Conservation (phyloP, 805 yeast genomes). For the Saccharomyces mikatae region DNA sequence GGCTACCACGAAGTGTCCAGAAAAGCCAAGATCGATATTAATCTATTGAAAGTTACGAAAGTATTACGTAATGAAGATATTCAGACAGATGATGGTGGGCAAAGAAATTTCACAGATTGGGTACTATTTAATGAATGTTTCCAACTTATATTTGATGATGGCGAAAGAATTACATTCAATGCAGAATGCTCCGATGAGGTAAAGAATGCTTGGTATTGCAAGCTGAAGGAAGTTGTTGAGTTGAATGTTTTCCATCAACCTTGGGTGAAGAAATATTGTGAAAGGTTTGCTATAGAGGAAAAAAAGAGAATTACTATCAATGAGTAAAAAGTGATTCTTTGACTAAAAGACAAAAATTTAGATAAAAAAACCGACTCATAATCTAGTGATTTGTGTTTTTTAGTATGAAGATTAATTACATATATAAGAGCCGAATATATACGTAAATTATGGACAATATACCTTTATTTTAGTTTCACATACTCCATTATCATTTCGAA, state of each 20-base stretch:
- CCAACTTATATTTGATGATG: conserved; percentile 66
- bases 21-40: conserved; percentile 68
- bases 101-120: conserved; percentile 65
- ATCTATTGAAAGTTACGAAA: conserved; percentile 55
- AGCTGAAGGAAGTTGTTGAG: conserved; percentile 48
- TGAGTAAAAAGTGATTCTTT: not conserved
- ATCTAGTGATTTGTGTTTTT: not conserved
- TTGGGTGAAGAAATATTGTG: conserved; percentile 45
- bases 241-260: conserved; percentile 52
- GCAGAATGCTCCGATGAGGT: conserved; percentile 57
- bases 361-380: not conserved
- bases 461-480: not conserved
- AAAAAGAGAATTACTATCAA: too few relatives aligned
- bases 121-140: conserved; percentile 64
- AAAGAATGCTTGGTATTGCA: conserved; percentile 56
- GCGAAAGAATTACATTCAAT: conserved; percentile 77
- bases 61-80: conserved; percentile 30
- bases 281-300: conserved; percentile 3
- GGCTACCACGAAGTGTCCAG: conserved; percentile 68
- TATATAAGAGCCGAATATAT: not conserved
- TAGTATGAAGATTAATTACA: not conserved
- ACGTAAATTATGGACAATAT: not conserved
- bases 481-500: not conserved
- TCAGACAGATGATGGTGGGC: conserved; percentile 24
- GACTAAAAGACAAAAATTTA: not conserved